Conservation (phyloP, 164 flowering plant species). For the Malania oleifera region DNA sequence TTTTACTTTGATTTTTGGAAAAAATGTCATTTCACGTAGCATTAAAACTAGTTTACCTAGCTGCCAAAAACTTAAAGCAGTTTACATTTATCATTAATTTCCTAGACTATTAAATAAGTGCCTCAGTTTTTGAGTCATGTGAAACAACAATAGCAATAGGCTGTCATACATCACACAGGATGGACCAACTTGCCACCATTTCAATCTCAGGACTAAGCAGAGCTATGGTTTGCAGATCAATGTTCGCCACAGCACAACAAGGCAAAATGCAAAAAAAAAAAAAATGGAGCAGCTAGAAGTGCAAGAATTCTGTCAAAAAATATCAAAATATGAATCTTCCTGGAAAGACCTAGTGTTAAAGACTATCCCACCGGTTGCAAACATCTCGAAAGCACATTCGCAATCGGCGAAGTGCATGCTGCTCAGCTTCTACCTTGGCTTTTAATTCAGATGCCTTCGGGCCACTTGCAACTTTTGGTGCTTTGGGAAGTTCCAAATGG, state of each 20-base stretch:
- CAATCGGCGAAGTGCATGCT: slow-evolving; percentile 93
- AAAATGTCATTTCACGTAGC: no score
- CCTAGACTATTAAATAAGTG: no score
- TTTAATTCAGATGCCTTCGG: slow-evolving; percentile 87
- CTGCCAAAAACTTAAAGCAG: no score
- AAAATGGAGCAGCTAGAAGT: not conserved
- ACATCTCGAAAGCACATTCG: slow-evolving; percentile 98
- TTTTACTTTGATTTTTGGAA: no score
- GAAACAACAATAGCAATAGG: no score
- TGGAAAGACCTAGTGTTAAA: not conserved
- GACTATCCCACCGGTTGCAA: slow-evolving; percentile 73
- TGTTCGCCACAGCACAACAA: not conserved
- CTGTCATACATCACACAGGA: no score
- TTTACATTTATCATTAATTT: no score
- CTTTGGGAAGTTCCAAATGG: slow-evolving; percentile 84
- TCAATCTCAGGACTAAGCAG: not conserved
- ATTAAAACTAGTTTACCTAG: no score
- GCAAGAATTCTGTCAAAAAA: no score
- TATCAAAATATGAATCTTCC: not conserved
- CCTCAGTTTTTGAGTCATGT: no score
- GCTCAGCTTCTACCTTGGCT: slow-evolving; percentile 96
- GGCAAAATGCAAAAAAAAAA: not conserved
- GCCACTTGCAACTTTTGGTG: slow-evolving; percentile 70
- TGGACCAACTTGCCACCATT: not conserved
- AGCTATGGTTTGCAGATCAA: not conserved